Base-by-base conservation (phyloP, 2,329 filamentous ascomycete species). In the Cadophora malorum region DNA sequence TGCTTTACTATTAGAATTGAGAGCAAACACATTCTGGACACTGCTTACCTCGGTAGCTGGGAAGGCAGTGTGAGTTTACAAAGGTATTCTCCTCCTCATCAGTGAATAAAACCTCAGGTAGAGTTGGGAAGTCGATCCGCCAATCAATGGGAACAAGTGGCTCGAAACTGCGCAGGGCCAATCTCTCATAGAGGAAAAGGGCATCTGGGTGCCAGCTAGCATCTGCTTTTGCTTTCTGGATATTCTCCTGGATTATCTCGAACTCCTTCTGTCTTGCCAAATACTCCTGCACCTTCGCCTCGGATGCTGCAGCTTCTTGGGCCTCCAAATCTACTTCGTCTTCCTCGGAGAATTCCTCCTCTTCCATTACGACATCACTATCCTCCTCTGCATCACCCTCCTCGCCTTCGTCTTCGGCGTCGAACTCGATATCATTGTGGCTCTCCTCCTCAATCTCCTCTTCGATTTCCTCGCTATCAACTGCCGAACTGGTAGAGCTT, bases 81-180 rank as follows among this genome's bases (percentile, higher is more conserved):
- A 78, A 73, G 0, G 71, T 70, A 8, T 73, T 70, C 10, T 74
- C 66, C 12, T 56, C 49, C n/a, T 74, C 68, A 16, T 64, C 41
- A 8, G 72, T 70, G 68, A 78, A 79, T 3, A 78, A 64, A 6
- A 67, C 56, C 8, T 71, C 66, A 5, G 77, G 77, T 28, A 75
- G 72, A 6, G 76, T 77, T n/a, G 66, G 67, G 47, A 79, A 77
- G 63, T 78, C 75, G 25, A 72, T 69, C 21, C 72, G 67, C 74
- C 76, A 78, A 21, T 64, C 63, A 9, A 33, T 19, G 10, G 77
- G 77, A 21, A 79, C 56, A 35, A 78, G 31, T 45, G 68, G 64
- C 67, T 78, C 76, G 62, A 74, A 77, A 28, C 75, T 74, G 33
- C 77, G 75, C 63, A 76, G 67, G 41, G 71, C 64, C 12, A 79